Evolutionary conservation across 2,329 filamentous ascomycete species (phyloP).

Genomic region (Westerdykella ornata): DNA sequence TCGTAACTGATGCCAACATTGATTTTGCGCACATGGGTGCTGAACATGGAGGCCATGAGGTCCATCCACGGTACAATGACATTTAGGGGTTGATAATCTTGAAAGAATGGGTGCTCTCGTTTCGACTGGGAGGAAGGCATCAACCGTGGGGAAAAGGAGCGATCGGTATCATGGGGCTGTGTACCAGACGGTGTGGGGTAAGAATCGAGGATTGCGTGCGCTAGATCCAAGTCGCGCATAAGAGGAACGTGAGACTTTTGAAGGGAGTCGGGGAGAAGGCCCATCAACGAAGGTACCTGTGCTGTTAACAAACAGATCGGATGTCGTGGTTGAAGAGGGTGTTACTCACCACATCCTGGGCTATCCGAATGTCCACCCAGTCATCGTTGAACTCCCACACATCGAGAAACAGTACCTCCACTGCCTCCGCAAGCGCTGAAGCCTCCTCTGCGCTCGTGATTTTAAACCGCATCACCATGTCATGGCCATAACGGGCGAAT

Average conservation of each 20-base stretch:
- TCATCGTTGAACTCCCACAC: slow-evolving; percentile 79
- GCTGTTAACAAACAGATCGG: neutral
- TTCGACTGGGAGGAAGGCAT: slow-evolving; percentile 26
- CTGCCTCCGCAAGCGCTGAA: slow-evolving; percentile 62
- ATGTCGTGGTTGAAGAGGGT: neutral
- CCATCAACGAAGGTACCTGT: slow-evolving; percentile 64
- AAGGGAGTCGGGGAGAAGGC: slow-evolving; percentile 68
- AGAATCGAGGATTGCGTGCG: slow-evolving; percentile 67
- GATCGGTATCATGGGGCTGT: slow-evolving; percentile 20
- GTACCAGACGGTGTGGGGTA: slow-evolving; percentile 51
- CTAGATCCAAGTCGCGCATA: slow-evolving; percentile 64
- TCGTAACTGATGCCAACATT: slow-evolving; percentile 81
- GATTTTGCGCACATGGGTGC: slow-evolving; percentile 65
- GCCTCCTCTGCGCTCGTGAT: slow-evolving; percentile 64
- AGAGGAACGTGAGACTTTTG: slow-evolving; percentile 65
- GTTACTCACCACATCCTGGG: slow-evolving; percentile 60
- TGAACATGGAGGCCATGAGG: slow-evolving; percentile 83
- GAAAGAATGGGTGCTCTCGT: slow-evolving; percentile 70
- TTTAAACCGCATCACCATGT: slow-evolving; percentile 87
- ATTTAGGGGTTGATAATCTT: slow-evolving; percentile 80
- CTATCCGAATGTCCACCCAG: slow-evolving; percentile 78
- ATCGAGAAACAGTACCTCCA: slow-evolving; percentile 72
- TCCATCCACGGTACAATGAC: slow-evolving; percentile 89
- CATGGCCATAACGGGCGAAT: slow-evolving; percentile 58
- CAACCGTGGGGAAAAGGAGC: slow-evolving; percentile 23